These are phyloP conservation scores for Scutellaria barbata DNA, from an alignment of 257 asterid species.

Conservation along the genomic window DNA sequence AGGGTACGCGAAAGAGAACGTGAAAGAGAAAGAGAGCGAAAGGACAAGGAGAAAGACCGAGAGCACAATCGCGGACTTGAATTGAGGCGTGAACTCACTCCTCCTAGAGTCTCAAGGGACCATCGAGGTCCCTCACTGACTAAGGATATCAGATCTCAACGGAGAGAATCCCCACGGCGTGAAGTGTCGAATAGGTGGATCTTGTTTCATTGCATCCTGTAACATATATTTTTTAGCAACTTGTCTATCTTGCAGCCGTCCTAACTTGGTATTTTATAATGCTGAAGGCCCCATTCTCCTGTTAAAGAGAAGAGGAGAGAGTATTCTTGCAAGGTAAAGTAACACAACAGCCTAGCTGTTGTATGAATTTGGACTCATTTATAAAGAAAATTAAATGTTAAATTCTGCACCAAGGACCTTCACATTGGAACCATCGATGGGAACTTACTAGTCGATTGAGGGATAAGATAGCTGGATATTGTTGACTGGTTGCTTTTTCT, in stretches of 20 bases:
- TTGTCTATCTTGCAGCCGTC: conserved; percentile 64
- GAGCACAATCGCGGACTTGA: conserved; percentile 68
- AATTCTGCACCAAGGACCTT: conserved; percentile 35
- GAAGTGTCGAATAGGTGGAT: conserved; percentile 92
- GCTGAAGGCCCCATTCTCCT: conserved; percentile 98
- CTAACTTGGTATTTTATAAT: conserved; percentile 84
- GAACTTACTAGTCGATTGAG: conserved; percentile 28
- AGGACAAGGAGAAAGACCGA: conserved; percentile 74
- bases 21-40: conserved; percentile 65
- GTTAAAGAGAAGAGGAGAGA: conserved; percentile 92
- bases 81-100: conserved; percentile 70
- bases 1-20: conserved; percentile 62
- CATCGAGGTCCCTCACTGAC: conserved; percentile 72
- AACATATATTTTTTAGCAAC: conserved; percentile 62
- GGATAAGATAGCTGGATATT: conserved; percentile 32
- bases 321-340: conserved; percentile 95
- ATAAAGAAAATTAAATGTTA: conserved; percentile 23
- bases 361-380: conserved; percentile 42
- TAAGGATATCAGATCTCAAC: conserved; percentile 70
- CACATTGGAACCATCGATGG: conserved; percentile 20
- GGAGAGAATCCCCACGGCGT: conserved; percentile 82
- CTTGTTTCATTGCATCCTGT: conserved; percentile 65
- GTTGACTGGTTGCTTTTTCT: conserved; percentile 32
- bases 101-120: conserved; percentile 78
- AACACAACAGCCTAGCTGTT: conserved; percentile 53